Conservation (phyloP, 331 rosid species). For the Arachis monticola region DNA sequence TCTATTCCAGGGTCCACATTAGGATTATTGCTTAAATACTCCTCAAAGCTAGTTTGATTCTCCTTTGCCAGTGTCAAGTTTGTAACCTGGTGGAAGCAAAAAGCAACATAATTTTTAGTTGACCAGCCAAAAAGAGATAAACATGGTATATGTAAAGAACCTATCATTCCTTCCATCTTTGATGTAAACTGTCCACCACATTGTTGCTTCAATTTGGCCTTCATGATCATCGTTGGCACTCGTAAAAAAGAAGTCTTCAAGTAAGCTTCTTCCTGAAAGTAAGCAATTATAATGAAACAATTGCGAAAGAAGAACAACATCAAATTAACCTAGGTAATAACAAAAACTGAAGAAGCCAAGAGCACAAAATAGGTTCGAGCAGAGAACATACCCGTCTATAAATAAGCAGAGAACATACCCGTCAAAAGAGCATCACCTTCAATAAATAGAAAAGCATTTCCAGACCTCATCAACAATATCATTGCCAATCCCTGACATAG, state of each 20-base stretch:
- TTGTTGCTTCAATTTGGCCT: conserved; percentile 93
- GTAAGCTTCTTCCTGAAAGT: conserved; percentile 94
- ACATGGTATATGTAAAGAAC: conserved; percentile 30
- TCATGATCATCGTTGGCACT: conserved; percentile 99
- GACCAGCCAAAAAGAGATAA: conserved; percentile 18
- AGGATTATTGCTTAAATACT: conserved; percentile 69
- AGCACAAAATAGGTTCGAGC: too few species aligned
- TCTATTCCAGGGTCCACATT: conserved; percentile 84
- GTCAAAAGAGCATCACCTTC: too few species aligned
- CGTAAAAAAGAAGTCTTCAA: conserved; percentile 91
- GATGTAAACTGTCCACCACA: conserved; percentile 97
- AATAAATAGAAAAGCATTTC: neutral
- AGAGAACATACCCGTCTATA: too few species aligned
- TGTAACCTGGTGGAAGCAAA: conserved; percentile 64
- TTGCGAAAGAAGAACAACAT: conserved; percentile 18
- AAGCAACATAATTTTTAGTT: conserved; percentile 33
- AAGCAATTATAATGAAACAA: conserved; percentile 23
- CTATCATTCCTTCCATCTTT: conserved; percentile 98
- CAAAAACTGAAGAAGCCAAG: too few species aligned
- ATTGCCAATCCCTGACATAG: conserved; percentile 66
- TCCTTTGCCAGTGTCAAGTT: conserved; percentile 94
- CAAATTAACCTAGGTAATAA: neutral
- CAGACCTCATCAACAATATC: conserved; percentile 81
- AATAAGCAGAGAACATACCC: too few species aligned
- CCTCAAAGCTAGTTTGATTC: conserved; percentile 90